phyloP scores from a whole-genome alignment of 805 yeast species.

The Wickerhamomyces kurtzmanii region DNA sequence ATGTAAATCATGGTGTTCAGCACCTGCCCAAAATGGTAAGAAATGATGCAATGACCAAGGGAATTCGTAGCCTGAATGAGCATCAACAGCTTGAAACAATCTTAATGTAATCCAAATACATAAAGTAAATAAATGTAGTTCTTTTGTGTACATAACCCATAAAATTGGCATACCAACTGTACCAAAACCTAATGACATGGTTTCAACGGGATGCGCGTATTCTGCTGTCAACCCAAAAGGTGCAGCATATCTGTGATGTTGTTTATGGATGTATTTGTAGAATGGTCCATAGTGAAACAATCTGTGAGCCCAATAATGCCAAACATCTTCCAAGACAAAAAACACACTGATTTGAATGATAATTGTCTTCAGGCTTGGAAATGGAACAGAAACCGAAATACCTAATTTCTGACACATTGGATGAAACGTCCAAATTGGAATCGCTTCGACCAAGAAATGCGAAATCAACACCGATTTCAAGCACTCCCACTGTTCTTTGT shows the following conservation, averaged over 20 bases:
- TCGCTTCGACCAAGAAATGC: conserved; percentile 87
- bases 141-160: conserved; percentile 65
- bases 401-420: conserved; percentile 81
- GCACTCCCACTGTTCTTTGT: conserved; percentile 89
- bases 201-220: conserved; percentile 95
- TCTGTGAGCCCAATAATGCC: conserved; percentile 97
- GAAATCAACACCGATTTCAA: conserved; percentile 73
- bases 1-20: conserved; percentile 96
- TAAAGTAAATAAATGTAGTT: conserved; percentile 84
- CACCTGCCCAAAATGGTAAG: conserved; percentile 97
- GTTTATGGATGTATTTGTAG: conserved; percentile 91
- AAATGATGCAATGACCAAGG: conserved; percentile 93
- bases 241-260: conserved; percentile 96
- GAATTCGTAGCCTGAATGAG: conserved; percentile 97
- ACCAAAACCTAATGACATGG: conserved; percentile 83
- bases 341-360: conserved; percentile 60
- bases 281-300: conserved; percentile 80
- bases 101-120: conserved; percentile 82
- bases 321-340: conserved; percentile 82
- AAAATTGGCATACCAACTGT: conserved; percentile 92
- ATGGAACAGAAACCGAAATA: conserved; percentile 72
- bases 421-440: conserved; percentile 97
- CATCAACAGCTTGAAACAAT: conserved; percentile 92
- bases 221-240: conserved; percentile 97
- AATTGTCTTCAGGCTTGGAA: conserved; percentile 59